These are phyloP conservation scores for Gastrolobium bilobum DNA, from an alignment of 306 rosid species.

Conservation along the genomic window DNA sequence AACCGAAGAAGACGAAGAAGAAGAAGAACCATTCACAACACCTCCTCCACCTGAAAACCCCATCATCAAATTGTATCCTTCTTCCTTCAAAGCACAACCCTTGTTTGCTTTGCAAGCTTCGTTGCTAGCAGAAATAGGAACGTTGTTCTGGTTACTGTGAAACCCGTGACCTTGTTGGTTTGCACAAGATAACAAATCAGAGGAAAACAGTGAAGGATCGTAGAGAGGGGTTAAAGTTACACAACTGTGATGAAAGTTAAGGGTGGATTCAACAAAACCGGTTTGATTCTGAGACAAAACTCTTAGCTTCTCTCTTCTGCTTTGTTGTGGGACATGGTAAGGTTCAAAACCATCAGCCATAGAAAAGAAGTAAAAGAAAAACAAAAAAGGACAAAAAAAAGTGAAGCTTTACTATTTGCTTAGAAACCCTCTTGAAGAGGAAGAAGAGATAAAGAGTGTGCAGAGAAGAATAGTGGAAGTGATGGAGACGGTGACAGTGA, in stretches of 20 bases:
- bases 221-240: conserved; percentile 54
- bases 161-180: conserved; percentile 1
- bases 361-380: neutral
- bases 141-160: neutral
- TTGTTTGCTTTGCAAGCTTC: neutral
- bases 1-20: conserved; percentile 26
- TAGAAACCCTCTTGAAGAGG: neutral
- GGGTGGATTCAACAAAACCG: conserved; percentile 43
- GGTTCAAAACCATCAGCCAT: conserved; percentile 84
- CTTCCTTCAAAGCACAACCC: conserved; percentile 44
- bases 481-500: conserved; percentile 54
- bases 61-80: conserved; percentile 54
- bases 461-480: conserved; percentile 49
- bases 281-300: conserved; percentile 46
- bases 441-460: conserved; percentile 32
- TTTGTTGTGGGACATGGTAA: conserved; percentile 87
- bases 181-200: conserved; percentile 55
- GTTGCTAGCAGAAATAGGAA: neutral
- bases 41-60: conserved; percentile 43
- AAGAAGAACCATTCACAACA: conserved; percentile 39
- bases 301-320: conserved; percentile 84
- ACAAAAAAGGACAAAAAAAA: neutral
- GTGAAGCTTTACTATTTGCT: neutral
- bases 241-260: conserved; percentile 37
- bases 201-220: conserved; percentile 65